Percentiles rank a stretch among this genome's conserved stretches.
phyloP scores from a whole-genome alignment of 257 asterid species.

The Fraxinus excelsior region DNA sequence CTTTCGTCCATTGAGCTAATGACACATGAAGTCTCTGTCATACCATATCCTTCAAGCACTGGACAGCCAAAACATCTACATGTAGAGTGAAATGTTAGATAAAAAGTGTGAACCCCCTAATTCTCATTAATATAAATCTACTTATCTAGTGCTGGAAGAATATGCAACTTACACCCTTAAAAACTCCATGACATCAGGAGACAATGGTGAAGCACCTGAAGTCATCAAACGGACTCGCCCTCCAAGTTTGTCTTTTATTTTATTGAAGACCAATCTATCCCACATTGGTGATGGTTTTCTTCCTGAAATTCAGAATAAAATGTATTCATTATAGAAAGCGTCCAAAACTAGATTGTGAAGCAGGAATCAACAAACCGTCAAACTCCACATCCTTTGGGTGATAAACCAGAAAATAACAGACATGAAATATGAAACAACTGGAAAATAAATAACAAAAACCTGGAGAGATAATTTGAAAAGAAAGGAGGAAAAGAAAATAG shows the following conservation, averaged over 20 bases:
- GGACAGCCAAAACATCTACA: conserved; percentile 88
- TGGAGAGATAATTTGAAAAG: neutral
- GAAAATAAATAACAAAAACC: neutral
- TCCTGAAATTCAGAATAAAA: conserved; percentile 45
- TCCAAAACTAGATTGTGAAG: conserved; percentile 7
- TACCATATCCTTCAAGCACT: conserved; percentile 91
- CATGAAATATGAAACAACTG: neutral
- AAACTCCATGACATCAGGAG: conserved; percentile 96
- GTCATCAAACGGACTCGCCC: conserved; percentile 90
- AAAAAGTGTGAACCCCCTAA: conserved; percentile 20
- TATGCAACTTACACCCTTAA: conserved; percentile 76
- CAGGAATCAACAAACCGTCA: neutral
- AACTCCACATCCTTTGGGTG: neutral
- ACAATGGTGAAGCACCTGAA: conserved; percentile 97
- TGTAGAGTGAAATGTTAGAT: conserved; percentile 21
- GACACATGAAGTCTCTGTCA: conserved; percentile 97
- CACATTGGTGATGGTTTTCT: conserved; percentile 93
- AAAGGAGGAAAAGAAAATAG: neutral
- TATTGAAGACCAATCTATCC: conserved; percentile 93
- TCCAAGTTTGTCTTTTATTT: conserved; percentile 90
- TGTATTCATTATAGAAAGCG: neutral
- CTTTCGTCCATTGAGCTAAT: conserved; percentile 77
- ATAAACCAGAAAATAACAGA: neutral
- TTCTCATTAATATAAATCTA: conserved; percentile 1
- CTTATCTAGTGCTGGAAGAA: neutral